Evolutionary conservation across 345 rosid genomes (phyloP), one percentile per base, ranked within the genome.

Genomic region (Melaleuca alternifolia): DNA sequence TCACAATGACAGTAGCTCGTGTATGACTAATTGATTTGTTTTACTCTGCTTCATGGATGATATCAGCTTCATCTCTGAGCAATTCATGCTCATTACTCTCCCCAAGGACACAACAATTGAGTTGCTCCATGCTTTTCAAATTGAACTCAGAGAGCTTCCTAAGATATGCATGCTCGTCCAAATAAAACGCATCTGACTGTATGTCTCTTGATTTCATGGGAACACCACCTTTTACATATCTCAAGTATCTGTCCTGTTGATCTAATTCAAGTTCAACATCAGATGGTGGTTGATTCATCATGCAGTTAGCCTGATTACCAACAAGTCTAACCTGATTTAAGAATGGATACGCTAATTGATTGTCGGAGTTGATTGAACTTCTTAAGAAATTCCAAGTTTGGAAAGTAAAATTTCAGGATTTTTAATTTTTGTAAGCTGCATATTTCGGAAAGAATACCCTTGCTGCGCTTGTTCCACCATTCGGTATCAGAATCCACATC

Each of bases 61-160:
- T 28, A 23, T 54, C 84, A 11, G 16, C 83, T 16, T 87, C 88
- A 48, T 87, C 85, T 26, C 86, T 54, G n/a, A 87, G 44, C 13
- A n/a, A 65, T 84, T 62, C 54, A 50, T 82, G 13, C 33, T 86
- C 56, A 18, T 86, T 86, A 86, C 90, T 89, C 56, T 91, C 90
- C 18, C 82, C 88, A 82, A 87, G 41, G 82, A 89, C 12, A 57
- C 91, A 91, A 44, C 85, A 86, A 13, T 54, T 84, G 53, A 89
- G 86, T n/a, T 53, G 11, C 50, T 84, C 33, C 87, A 89, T 83
- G 16, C 86, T 84, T 48, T 50, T 53, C 7, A 71, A 37, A 24
- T 89, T 88, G 56, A 87, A 88, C 30, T 88, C 87, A 11, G 85
- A 88, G 37, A 91, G 83, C 62, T n/a, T 88, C 44, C 5, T 61